Evolutionary conservation across 352 stramenopile genomes (phyloP).

Genomic region (Globisporangium mamillatum): DNA sequence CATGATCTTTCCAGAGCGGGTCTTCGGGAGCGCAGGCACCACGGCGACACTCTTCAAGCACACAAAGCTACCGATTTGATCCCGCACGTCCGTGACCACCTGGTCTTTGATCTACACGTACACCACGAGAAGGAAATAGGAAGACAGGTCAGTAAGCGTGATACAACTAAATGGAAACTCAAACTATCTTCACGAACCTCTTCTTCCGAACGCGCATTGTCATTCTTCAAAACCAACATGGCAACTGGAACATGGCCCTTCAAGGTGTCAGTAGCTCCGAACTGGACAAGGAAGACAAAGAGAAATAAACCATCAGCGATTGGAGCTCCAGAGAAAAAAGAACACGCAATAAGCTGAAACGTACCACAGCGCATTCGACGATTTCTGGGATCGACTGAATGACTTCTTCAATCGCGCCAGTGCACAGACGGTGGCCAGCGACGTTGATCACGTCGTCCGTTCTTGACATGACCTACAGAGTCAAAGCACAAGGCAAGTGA

Average conservation of each 20-base stretch:
- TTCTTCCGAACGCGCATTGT: conserved; percentile 21
- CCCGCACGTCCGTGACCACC: conserved; percentile 23
- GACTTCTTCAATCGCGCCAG: conserved; percentile 88
- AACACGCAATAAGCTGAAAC: conserved; percentile 3
- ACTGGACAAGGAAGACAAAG: conserved; percentile 2
- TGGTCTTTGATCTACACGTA: conserved; percentile 20
- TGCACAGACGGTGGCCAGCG: conserved; percentile 83
- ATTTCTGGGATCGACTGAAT: conserved; percentile 81
- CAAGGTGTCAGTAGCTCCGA: conserved; percentile 23
- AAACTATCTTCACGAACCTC: conserved; percentile 11
- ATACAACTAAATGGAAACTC: not conserved
- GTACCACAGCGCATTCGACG: conserved; percentile 84
- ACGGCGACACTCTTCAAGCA: conserved; percentile 28
- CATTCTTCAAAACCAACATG: conserved; percentile 31
- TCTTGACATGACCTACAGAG: conserved; percentile 78
- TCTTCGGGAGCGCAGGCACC: conserved; percentile 30
- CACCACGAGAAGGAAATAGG: not conserved
- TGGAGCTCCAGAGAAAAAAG: not conserved
- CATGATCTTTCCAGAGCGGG: conserved; percentile 33
- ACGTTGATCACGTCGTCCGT: conserved; percentile 93
- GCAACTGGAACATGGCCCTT: conserved; percentile 34
- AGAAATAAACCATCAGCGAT: not conserved
- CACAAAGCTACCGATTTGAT: conserved; percentile 31
- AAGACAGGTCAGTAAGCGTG: not conserved
- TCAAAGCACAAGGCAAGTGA: no score